Evolutionary conservation across 2,329 filamentous ascomycete species (phyloP), one percentile per base, ranked within the genome.

Genomic region (Cercospora brassicicola): DNA sequence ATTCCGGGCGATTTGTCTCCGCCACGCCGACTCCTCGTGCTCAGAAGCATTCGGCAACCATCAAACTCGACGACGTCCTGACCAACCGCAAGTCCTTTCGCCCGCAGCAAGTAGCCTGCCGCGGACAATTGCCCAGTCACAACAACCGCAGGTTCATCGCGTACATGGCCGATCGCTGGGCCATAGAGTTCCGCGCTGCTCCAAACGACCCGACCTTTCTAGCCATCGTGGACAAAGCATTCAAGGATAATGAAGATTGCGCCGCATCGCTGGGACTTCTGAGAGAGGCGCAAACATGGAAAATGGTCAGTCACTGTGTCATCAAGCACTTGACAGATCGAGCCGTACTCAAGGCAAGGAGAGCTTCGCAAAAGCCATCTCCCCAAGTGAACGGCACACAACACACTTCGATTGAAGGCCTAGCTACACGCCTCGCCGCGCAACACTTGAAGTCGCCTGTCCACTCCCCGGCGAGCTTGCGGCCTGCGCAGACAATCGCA

Each of bases 281-380:
- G 71, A 81, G 84, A 64, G 78, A 87, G 56, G 85, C 87, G 33
- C 85, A 88, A 70, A 86, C 86, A 20, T 90, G 87, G 87, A 83
- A 82, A 64, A 82, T 89, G 23, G 76, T 88, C 36, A 84, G 83
- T 64, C 80, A 82, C 65, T 81, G 83, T 28, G 79, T 87, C 63
- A 74, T 83, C 2, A 81, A 83, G 66, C 85, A 87, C 67, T 79
- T 87, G 30, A 79, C 73, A 45, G 76, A 77, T 10, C 76, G 80
- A 33, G n/a, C 65, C 11, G 62, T 45, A 20, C 31, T 57, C 33
- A 65, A 69, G 62, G 66, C 65, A 7, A 66, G 65, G 45, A 66
- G 59, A 28, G 63, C 67, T 13, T 51, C 62, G 18, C 62, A 64
- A 26, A 64, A 31, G 20, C 45, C 64, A 18, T 59, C 64, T 59